phyloP scores from a whole-genome alignment of 2,329 filamentous ascomycete genomes.

The Talaromyces pinophilus region DNA sequence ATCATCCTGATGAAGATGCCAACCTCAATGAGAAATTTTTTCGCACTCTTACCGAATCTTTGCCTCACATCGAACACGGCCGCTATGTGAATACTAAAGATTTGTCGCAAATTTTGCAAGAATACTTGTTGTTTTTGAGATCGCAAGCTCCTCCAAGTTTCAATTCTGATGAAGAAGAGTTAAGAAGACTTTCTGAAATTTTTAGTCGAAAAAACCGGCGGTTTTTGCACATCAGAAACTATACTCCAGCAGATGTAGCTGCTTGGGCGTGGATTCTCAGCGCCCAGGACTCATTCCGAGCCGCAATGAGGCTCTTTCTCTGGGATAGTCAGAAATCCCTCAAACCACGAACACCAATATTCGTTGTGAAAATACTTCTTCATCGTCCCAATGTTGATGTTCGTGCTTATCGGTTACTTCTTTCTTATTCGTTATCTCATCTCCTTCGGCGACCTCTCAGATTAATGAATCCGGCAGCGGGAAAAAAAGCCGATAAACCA shows the following conservation, averaged over 20 bases:
- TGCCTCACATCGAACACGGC: conserved; percentile 14
- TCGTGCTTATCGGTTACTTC: conserved; percentile 45
- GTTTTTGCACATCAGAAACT: conserved; percentile 37
- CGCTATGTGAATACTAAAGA: conserved; percentile 17
- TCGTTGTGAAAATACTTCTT: conserved; percentile 52
- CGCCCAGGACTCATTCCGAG: conserved; percentile 37
- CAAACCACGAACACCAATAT: conserved; percentile 42
- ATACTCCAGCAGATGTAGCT: conserved; percentile 44
- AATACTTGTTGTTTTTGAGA: conserved; percentile 31
- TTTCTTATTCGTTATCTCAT: conserved; percentile 42
- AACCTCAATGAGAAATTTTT: not conserved
- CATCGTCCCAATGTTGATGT: conserved; percentile 46
- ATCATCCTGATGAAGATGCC: not conserved
- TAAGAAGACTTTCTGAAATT: conserved; percentile 32
- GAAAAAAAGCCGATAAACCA: conserved; percentile 11
- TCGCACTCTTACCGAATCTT: conserved; percentile 3
- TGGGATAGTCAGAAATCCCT: conserved; percentile 31
- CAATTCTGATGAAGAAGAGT: conserved; percentile 28
- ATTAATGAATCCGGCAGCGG: conserved; percentile 5
- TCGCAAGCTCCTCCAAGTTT: not conserved
- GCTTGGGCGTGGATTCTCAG: conserved; percentile 52
- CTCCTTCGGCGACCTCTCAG: conserved; percentile 34
- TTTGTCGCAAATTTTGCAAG: conserved; percentile 41
- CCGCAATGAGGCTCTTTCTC: conserved; percentile 40
- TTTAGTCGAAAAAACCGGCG: conserved; percentile 34